Evolutionary conservation across 192 early-diverging fungal species (phyloP), one percentile per base, ranked within the genome.

Genomic region (Linnemannia schmuckeri): DNA sequence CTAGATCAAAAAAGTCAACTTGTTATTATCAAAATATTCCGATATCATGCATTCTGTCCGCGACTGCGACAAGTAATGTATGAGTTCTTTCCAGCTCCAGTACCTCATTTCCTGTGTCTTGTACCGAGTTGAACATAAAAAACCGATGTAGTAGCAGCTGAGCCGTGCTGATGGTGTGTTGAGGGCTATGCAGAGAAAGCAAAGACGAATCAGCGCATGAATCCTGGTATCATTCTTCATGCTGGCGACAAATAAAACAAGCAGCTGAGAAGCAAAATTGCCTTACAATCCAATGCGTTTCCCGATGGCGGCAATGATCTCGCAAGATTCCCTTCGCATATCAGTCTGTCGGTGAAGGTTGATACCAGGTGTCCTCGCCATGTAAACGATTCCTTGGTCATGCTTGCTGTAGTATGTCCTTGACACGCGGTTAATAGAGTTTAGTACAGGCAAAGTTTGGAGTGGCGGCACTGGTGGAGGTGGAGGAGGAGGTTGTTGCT

Each of bases 201-300:
- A 33, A 66, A 35, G 6, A 66, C 30, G 13, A 30, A 3, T 66
- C 15, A 46, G 24, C 38, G 22, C 41, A 37, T 42, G 9, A 66
- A 15, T 35, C 30, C 30, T 12, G 4, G 41, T 5, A 57, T 83
- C 22, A 37, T 24, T 69, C 27, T 66, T 33, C 24, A 66, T 33
- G 9, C 12, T 30, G 3, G 61, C 27, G 61, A 66, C 12, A 33
- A 33, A 10, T 35, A 33, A 66, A 66, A 8, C 27, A 33, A 66
- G n/a, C 57, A 61, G 6, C n/a, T n/a, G n/a, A 8, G 55, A 12
- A 52, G 49, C 17, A 49, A 37, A 9, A 46, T 41, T 42, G 30
- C 83, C 90, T 83, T 93, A 93, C 93, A 93, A 92, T 54, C 93
- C 93, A 33, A 92, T 82, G 72, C 88, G 89, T 37, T 89, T 90